Evolutionary conservation across 257 asterid genomes (phyloP).

Genomic region (Petunia axillaris): DNA sequence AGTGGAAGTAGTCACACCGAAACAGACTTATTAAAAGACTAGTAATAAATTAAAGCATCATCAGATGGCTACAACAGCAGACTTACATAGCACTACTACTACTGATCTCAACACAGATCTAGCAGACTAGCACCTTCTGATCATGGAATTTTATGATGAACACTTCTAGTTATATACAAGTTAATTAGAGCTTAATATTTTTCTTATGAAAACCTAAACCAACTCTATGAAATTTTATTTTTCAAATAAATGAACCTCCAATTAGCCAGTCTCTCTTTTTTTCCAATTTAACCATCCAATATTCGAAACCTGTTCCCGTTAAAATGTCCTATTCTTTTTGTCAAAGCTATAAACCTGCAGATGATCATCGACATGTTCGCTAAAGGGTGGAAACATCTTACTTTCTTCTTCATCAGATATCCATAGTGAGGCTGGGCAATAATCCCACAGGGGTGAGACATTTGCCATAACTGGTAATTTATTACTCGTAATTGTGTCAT

Average conservation of each 20-base stretch:
- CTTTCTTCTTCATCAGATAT: neutral
- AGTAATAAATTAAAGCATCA: constrained; percentile 14
- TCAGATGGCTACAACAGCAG: constrained; percentile 4
- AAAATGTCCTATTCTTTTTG: too few species aligned
- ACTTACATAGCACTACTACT: constrained; percentile 1
- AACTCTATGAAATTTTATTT: neutral
- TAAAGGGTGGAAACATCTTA: too few species aligned
- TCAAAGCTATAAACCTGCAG: too few species aligned
- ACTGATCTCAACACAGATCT: neutral
- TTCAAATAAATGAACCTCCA: neutral
- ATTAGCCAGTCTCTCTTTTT: neutral
- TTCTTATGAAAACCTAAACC: neutral
- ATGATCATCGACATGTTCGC: too few species aligned
- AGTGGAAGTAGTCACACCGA: neutral
- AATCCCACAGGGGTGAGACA: constrained; percentile 63
- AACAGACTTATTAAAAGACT: neutral
- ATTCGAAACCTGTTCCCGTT: neutral
- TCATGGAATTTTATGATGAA: neutral
- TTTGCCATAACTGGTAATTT: constrained; percentile 40
- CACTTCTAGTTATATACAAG: neutral
- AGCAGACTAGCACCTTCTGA: constrained; percentile 7
- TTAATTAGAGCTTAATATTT: neutral
- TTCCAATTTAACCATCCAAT: neutral
- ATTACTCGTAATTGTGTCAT: constrained; percentile 20
- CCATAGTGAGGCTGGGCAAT: constrained; percentile 55